Evolutionary conservation across 176 grass and related monocot species (phyloP).

Genomic region (Elymus sibiricus): DNA sequence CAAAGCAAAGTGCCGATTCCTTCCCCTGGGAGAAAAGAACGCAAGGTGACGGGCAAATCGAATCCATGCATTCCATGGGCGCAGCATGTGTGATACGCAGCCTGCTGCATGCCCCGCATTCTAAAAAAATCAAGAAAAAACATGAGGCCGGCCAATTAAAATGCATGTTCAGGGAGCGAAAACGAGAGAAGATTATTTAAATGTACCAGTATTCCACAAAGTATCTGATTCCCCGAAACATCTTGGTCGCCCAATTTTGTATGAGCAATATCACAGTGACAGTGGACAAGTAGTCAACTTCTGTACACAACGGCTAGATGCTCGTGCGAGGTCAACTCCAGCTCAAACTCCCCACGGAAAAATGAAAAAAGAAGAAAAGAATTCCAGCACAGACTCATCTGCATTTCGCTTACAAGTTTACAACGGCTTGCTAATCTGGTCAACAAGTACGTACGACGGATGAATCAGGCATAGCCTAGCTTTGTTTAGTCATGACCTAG

Average conservation of each 20-base stretch:
- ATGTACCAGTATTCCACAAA: background rate
- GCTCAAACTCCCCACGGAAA: too few relatives aligned
- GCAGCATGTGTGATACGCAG: background rate
- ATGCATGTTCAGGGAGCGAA: background rate
- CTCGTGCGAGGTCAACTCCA: slow-evolving; percentile 29
- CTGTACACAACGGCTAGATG: slow-evolving; percentile 32
- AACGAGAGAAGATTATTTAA: background rate
- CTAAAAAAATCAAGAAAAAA: background rate
- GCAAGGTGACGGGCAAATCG: background rate
- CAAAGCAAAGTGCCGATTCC: background rate
- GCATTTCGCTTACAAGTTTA: background rate
- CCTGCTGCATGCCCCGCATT: background rate
- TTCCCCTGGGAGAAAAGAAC: background rate
- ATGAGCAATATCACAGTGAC: background rate
- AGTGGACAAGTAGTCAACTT: slow-evolving; percentile 20
- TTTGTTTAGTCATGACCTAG: background rate
- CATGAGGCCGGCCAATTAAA: background rate
- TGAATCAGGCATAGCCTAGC: background rate
- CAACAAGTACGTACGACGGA: background rate
- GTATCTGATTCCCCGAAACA: slow-evolving; percentile 24
- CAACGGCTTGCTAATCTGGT: slow-evolving; percentile 13
- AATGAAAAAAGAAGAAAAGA: background rate
- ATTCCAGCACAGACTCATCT: background rate
- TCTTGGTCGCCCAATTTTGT: slow-evolving; percentile 3
- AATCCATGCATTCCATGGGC: background rate